Evolutionary conservation across 495 filamentous ascomycete genomes (phyloP), one percentile per base, ranked within the genome.

Genomic region (Penicillium manginii): DNA sequence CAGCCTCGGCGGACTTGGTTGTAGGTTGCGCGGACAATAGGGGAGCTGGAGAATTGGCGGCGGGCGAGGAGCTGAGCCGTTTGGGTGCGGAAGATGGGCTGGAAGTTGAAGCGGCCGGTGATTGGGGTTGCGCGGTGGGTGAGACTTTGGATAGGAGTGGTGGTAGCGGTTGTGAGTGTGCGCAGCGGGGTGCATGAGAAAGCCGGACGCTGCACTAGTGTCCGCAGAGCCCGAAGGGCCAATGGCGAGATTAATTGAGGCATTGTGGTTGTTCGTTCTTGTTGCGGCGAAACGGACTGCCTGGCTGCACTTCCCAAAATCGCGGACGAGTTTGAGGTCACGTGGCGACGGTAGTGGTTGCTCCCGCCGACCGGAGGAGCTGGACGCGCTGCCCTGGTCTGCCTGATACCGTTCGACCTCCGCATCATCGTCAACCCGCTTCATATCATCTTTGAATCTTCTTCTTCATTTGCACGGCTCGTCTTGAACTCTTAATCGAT

Each of bases 1-100:
- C 90, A 92, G 59, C 88, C 90, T 69, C 91, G 81, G 33, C 75
- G 71, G 78, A 84, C 76, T 63, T 84, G 81, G 67, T 79, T 84
- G 62, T 81, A 81, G 50, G 81, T 84, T 51, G 80, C 69, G 49
- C 66, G 66, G 52, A 62, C 66, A 31, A 73, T 62, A 7, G 76
- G 67, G 15, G 80, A 77, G 52, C 74, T 72, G 3, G 78, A 74
- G 69, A 84, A 82, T 57, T 74, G 61, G 48, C 79, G 72, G 48
- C 66, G 62, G 22, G 61, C 47, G 29, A 63, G 54, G 26, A 54
- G 21, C 43, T 61, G 22, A 18, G 75, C 65, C 50, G 69, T 62
- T 17, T 58, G 58, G 52, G 67, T 71, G 69, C 67, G 73, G 69
- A 74, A 68, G 52, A 71, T 58, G 58, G 73, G 73, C 26, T 70